These are phyloP conservation scores for Ephemerocybe angulata DNA, from an alignment of 768 basidiomycete genomes.

Conservation along the genomic window DNA sequence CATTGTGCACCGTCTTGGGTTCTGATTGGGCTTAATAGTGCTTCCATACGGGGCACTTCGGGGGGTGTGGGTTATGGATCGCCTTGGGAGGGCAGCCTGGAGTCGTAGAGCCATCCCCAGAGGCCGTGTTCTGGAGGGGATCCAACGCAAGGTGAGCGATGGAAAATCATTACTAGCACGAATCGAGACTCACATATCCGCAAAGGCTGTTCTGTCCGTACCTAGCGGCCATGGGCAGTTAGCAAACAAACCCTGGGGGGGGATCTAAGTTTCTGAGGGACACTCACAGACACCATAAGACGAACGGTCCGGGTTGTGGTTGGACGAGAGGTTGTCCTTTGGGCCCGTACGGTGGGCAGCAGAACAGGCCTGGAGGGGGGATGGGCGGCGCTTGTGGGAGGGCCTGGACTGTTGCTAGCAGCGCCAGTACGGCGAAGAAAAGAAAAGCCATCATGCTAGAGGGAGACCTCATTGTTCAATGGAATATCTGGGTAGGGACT, in stretches of 20 bases:
- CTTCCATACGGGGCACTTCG: constrained; percentile 4
- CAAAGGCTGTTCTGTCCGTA: neutral
- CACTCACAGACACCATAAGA: constrained; percentile 11
- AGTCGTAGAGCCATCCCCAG: constrained; percentile 7
- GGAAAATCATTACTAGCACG: no score
- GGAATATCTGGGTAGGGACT: neutral
- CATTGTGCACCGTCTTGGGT: neutral
- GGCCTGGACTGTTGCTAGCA: neutral
- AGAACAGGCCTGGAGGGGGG: constrained; percentile 4
- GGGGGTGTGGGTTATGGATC: constrained; percentile 3
- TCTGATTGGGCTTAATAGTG: neutral
- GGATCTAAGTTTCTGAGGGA: neutral
- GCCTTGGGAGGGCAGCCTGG: constrained; percentile 11
- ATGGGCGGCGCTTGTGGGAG: neutral
- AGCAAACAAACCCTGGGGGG: neutral
- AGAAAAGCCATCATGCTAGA: neutral
- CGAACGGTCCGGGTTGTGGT: constrained; percentile 10
- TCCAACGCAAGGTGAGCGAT: neutral
- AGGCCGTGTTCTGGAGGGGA: neutral
- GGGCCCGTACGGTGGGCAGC: constrained; percentile 9
- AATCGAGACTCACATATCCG: neutral
- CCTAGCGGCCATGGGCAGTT: no score
- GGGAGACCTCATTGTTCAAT: no score
- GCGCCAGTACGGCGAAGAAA: neutral
- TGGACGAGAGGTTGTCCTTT: constrained; percentile 1